Evolutionary conservation across 2,329 filamentous ascomycete genomes (phyloP).

Genomic region (Hypoxylon sp.): DNA sequence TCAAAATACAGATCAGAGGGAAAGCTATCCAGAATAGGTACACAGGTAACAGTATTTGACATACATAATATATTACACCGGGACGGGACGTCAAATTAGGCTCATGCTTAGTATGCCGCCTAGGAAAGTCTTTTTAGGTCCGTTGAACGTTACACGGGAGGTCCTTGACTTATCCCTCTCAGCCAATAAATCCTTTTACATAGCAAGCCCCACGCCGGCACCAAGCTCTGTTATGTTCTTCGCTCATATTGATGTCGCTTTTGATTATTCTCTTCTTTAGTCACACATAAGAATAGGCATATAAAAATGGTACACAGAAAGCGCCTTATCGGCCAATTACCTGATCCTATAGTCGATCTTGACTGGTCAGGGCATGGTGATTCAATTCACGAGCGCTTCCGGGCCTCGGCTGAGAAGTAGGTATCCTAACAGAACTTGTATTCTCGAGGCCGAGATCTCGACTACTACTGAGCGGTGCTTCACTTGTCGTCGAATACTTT

Average conservation of each 20-base stretch:
- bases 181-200: constrained; percentile 7
- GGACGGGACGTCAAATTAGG: neutral
- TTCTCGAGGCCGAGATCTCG: constrained; percentile 61
- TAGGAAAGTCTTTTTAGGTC: constrained; percentile 2
- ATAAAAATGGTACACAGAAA: too few species aligned
- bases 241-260: too few species aligned
- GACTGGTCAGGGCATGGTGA: constrained; percentile 74
- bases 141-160: constrained; percentile 13
- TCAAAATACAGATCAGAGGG: too few species aligned
- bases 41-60: too few species aligned
- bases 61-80: neutral
- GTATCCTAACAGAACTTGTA: constrained; percentile 70
- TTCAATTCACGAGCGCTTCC: constrained; percentile 78
- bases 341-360: constrained; percentile 75
- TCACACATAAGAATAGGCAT: too few species aligned
- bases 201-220: too few species aligned
- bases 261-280: neutral
- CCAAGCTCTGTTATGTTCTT: too few species aligned
- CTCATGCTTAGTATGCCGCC: neutral
- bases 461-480: constrained; percentile 71
- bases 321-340: constrained; percentile 53
- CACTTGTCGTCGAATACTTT: constrained; percentile 83
- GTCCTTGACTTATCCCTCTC: constrained; percentile 22
- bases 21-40: too few species aligned
- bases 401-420: constrained; percentile 71